Conservation (phyloP, 2,329 filamentous ascomycete species). For the Gliomastix tumulicola region DNA sequence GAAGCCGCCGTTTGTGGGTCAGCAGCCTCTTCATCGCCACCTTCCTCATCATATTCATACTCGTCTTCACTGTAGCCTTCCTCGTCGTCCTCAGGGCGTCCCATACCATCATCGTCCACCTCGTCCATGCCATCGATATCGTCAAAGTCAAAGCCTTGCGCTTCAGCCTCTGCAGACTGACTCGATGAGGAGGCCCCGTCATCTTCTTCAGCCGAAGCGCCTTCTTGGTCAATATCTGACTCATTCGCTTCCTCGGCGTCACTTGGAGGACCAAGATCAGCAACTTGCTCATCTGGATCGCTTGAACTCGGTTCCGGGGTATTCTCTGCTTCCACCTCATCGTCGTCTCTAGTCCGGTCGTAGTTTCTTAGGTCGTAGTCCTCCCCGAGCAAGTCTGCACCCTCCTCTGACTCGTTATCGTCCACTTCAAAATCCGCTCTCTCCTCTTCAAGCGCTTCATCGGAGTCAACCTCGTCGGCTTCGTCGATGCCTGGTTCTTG, state of each 20-base stretch:
- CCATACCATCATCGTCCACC: slow-evolving; percentile 20
- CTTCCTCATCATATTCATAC: slow-evolving; percentile 2
- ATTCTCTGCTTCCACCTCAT: slow-evolving; percentile 10
- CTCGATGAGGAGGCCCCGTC: too few relatives aligned
- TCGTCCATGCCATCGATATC: slow-evolving; percentile 15
- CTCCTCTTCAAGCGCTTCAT: neutral
- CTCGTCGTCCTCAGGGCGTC: slow-evolving; percentile 14
- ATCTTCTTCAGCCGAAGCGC: too few relatives aligned
- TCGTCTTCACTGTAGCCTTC: slow-evolving; percentile 12
- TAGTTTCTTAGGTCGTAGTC: slow-evolving; percentile 26
- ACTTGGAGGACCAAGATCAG: too few relatives aligned
- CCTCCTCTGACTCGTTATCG: slow-evolving; percentile 15
- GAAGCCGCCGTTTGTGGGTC: slow-evolving; percentile 9
- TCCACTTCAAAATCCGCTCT: slow-evolving; percentile 3
- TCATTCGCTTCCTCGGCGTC: neutral
- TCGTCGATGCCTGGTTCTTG: slow-evolving; percentile 7
- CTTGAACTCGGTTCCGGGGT: neutral
- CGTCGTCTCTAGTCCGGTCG: slow-evolving; percentile 20
- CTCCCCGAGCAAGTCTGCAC: slow-evolving; percentile 19
- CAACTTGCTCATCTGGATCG: slow-evolving; percentile 2
- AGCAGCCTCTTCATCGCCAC: slow-evolving; percentile 2
- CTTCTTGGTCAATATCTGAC: too few relatives aligned
- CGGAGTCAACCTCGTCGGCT: slow-evolving; percentile 4
- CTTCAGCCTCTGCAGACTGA: slow-evolving; percentile 15
- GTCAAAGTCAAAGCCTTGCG: slow-evolving; percentile 6